Base-by-base conservation (phyloP, 1,284 basidiomycete genomes). In the Cryptococcus hybrid region DNA sequence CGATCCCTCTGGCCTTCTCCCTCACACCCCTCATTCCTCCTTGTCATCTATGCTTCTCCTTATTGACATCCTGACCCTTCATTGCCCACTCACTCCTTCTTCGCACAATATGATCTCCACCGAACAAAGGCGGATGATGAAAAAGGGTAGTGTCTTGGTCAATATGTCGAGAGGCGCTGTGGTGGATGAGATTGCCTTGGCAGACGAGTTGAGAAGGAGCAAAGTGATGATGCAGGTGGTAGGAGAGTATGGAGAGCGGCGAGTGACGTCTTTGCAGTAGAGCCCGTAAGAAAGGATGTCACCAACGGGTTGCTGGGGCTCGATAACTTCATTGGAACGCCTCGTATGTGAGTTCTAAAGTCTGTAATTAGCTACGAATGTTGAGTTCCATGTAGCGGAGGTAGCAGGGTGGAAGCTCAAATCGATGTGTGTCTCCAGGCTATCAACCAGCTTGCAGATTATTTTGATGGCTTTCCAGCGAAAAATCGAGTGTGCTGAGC, bases 81-180 rank as follows among this genome's bases (percentile, higher is more conserved):
- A 82, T 61, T 79, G 78, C 54, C 81, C 81, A 0, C 64, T 80
- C 30, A 76, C 70, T 3, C 59, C 67, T 0, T 44, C 63, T 5
- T 81, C 81, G 7, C 60, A 64, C 7, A 67, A 74, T n/a, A 62
- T 81, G 43, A 77, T 82, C 47, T 65, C 72, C 1, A 56, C 51
- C 9, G 36, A 51, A 4, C 67, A 82, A 61, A 61, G 82, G 15
- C 40, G 39, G 3, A 46, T 57, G 35, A 79, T 81, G 76, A 75
- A 78, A 53, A 45, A 54, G 1, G 54, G 55, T 1, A 71, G 76
- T 0, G 63, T 81, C n/a, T 55, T 82, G 24, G 66, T 82, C 67
- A 82, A 82, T 64, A 80, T 78, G 5, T 71, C 78, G 3, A 67
- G 80, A 9, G 81, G 80, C 0, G 76, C 70, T 5, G 70, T 80